Evolutionary conservation across 129 eudicot genomes (phyloP), one percentile per base, ranked within the genome.

Genomic region (Smallanthus sonchifolius): DNA sequence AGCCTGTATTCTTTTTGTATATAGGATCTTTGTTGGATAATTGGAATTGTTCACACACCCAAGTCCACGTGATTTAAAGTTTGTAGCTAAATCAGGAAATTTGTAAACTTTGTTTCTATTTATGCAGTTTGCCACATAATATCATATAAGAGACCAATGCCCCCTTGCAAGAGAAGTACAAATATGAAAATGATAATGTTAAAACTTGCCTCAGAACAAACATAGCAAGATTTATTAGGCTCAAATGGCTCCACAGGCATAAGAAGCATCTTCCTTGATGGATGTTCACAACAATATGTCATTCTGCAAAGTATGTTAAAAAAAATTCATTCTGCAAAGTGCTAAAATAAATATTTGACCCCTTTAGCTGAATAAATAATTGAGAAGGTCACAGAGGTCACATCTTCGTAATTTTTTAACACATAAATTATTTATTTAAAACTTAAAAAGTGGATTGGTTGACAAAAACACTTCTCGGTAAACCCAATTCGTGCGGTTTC

Each of bases 231-330:
- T 73, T 87, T 88, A 77, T 91, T 94, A 14, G 97, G 97, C 84
- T 94, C 99, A 82, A 94, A 91, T 8, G 99, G 99, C 80, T 88
- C 99, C 20, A 91, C 89, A 6, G 99, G 96, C 97, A 94, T 91
- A 45, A 94, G 97, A 80, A 94, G 97, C 96, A 86, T 86, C 88
- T 94, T 94, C 77, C 85, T 86, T 59, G 96, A 75, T 52, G 99
- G 97, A 86, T 88, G 95, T 39, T 94, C 88, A 69, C 86, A 89
- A 63, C 99, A 94, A 79, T 88, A 94, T 2, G 99, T 94, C 99
- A 94, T 94, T 87, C 99, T 94, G 71, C 67, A 76, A 7, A 74
- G 7, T 42, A 24, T 24, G 30, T 24, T 24, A 24, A 24, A 24
- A 24, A 24, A 24, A 24, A 24, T 34, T 34, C 35, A 61, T 61